phyloP scores from a whole-genome alignment of 495 filamentous ascomycete genomes.

The Aspergillus mulundensis region DNA sequence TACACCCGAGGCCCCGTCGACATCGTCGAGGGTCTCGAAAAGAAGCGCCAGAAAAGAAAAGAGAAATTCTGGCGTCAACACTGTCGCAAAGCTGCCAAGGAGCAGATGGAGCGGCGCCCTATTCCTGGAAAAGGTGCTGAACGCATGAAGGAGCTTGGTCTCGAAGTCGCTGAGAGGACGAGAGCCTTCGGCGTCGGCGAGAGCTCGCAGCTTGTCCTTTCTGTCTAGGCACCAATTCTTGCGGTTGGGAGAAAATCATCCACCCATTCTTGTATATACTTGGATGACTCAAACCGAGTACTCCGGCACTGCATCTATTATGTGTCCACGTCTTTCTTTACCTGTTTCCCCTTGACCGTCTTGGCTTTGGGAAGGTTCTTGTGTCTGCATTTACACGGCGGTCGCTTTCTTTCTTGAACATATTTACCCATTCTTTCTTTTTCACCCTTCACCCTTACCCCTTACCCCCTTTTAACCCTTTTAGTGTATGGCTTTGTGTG shows the following conservation, averaged over 20 bases:
- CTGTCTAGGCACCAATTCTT: constrained; percentile 49
- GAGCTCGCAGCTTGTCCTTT: constrained; percentile 74
- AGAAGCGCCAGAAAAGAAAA: constrained; percentile 84
- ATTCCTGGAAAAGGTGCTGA: constrained; percentile 82
- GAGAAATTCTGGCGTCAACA: constrained; percentile 87
- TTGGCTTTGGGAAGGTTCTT: constrained; percentile 13
- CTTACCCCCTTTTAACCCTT: constrained; percentile 11
- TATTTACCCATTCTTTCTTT: constrained; percentile 22
- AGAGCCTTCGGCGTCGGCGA: constrained; percentile 60
- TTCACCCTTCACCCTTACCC: constrained; percentile 21
- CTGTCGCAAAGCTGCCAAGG: constrained; percentile 61
- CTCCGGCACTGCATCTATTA: constrained; percentile 16
- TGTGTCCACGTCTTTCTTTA: constrained; percentile 18
- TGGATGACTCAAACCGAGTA: constrained; percentile 20
- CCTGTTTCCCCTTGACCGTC: neutral
- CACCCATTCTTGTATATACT: constrained; percentile 39
- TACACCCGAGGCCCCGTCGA: constrained; percentile 85
- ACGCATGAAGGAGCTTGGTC: constrained; percentile 89
- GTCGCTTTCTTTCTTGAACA: constrained; percentile 18
- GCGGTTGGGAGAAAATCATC: neutral
- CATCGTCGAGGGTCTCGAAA: constrained; percentile 93
- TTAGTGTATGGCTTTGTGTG: constrained; percentile 12
- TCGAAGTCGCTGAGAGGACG: constrained; percentile 72
- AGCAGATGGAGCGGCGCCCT: constrained; percentile 54
- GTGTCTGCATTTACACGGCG: constrained; percentile 29